Evolutionary conservation across 2,329 filamentous ascomycete genomes (phyloP), one percentile per base, ranked within the genome.

Genomic region (Emmonsiellopsis sp.): DNA sequence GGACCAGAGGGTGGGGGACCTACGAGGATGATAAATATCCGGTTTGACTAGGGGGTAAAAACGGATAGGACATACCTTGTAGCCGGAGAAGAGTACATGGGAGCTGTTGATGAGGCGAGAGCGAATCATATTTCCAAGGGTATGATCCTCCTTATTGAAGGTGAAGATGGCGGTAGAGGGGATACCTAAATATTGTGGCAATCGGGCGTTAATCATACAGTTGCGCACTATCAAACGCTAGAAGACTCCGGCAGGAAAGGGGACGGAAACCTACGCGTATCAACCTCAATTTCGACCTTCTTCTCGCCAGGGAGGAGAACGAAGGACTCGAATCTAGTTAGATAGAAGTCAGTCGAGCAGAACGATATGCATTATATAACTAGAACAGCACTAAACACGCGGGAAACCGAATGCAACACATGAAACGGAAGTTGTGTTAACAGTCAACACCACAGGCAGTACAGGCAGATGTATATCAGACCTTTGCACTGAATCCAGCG

Each of bases 71-170:
- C 57, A 70, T 85, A 87, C 83, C 72, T 94, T 94, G 78, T 98
- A 98, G 10, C 87, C 93, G 55, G 91, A 85, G 78, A 97, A 95
- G 62, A 86, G 77, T 62, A 98, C 87, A 67, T 94, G 85, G 14
- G 83, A 81, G 63, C 88, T 86, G 68, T 87, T 84, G 74, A 93
- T 84, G 54, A 98, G 85, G 63, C 92, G 88, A 64, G 88, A 85
- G 47, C 86, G 82, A 53, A 98, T 80, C 53, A 98, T 79, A 70
- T 98, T 96, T 62, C 86, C 93, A 31, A 98, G 81, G 1, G 92
- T 96, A 73, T 96, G 92, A 63, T 98, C 93, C 71, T 98, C 93
- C 71, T 96, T 97, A 73, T 89, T 88, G 73, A 98, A 84, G 55
- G 88, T 84, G 75, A 98, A 98, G 71, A 96, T 87, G 8, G 89